Conservation (phyloP, 164 flowering plant species). For the Macadamia tetraphylla region DNA sequence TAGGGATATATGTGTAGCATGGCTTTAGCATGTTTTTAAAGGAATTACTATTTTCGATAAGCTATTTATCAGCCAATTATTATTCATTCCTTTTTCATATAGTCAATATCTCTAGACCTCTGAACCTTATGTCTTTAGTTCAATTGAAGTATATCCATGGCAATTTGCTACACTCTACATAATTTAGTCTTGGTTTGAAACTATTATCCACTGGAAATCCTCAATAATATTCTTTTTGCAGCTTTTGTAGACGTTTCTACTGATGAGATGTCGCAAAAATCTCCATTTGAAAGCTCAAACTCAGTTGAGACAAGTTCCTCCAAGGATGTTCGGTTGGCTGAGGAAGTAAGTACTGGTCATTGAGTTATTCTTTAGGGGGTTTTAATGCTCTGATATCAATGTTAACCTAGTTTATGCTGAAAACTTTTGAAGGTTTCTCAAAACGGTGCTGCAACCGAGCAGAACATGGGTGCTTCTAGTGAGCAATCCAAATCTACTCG, state of each 20-base stretch:
- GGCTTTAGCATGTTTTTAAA: too few relatives aligned
- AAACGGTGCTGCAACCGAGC: slow-evolving; percentile 60
- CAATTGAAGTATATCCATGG: not conserved
- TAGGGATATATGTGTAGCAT: too few relatives aligned
- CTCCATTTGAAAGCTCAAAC: slow-evolving; percentile 42
- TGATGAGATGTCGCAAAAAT: slow-evolving; percentile 51
- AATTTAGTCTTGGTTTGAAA: not conserved
- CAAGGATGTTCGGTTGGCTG: slow-evolving; percentile 29
- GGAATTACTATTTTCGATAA: too few relatives aligned
- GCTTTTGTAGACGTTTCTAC: slow-evolving; percentile 93
- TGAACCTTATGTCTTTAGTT: too few relatives aligned
- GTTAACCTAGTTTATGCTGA: slow-evolving; percentile 4
- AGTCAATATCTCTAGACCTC: too few relatives aligned
- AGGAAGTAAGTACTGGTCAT: slow-evolving; percentile 33
- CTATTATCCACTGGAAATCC: not conserved
- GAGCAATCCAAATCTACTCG: slow-evolving; percentile 37
- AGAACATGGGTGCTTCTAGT: slow-evolving; percentile 19
- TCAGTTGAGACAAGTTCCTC: slow-evolving; percentile 30
- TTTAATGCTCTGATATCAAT: slow-evolving; percentile 2
- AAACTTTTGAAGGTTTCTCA: slow-evolving; percentile 39
- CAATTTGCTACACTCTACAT: not conserved
- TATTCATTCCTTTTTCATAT: too few relatives aligned
- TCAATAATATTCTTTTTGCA: slow-evolving; percentile 25
- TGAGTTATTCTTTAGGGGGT: slow-evolving; percentile 4
- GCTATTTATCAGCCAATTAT: too few relatives aligned